Base-by-base conservation (phyloP, 1,284 basidiomycete species). In the Apiotrichum brassicae region DNA sequence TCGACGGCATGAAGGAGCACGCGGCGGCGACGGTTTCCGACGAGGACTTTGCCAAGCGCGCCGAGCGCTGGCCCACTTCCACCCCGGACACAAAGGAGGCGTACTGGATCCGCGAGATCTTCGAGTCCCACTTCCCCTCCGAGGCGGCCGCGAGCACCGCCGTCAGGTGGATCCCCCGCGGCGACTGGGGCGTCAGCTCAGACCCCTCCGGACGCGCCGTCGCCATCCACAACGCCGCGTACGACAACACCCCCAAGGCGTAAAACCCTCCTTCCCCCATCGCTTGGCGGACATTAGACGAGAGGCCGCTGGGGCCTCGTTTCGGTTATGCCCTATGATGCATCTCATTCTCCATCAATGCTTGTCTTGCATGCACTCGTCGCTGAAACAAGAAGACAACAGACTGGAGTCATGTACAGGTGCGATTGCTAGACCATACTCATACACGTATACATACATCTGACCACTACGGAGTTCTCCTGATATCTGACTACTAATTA, bases 31-130 rank as follows among this genome's bases (percentile, higher is more conserved):
- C 77, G 43, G 81, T 98, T 45, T 83, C 87, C 14, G 92, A 98
- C 70, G 87, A 87, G 50, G 79, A 80, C 51, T 87, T 97, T 62
- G 81, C 81, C 22, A 81, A 84, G 63, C 79, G 86, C 20, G 78
- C 78, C 6, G 79, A 87, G 66, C 81, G 90, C 53, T 98, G 86
- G 83, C 76, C 86, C 6, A 72, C 79, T 49, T 86, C 86, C 65
- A 87, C 86, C 1, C 94, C 94, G 12, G 89, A 93, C 63, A 98
- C 95, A 24, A 98, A 98, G 75, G 95, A 99, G 75, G 95, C 88
- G 0, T 98, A 97, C 75, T 85, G 82, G 70, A 90, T 98, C 71
- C 83, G 93, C 52, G 87, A 98, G 57, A 80, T 92, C 55, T 99
- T 99, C 67, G 90, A 98, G 71, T 76, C 84, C 82, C 71, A 68